Evolutionary conservation across 257 asterid genomes (phyloP), one percentile per base, ranked within the genome.

Genomic region (Verbascum thapsus): DNA sequence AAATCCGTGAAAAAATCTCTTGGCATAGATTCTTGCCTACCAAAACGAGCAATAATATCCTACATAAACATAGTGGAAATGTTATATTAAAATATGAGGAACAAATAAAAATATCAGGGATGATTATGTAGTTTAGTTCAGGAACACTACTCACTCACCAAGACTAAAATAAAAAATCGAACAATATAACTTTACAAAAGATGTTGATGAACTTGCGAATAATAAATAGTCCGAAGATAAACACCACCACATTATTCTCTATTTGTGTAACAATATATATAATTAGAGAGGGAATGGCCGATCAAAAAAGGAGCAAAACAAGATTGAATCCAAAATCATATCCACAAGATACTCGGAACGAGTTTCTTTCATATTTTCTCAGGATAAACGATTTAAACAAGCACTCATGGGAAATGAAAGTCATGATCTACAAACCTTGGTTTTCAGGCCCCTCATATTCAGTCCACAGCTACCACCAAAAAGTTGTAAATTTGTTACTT

Each of bases 11-110:
- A 92, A 44, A 92, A 92, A 1, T 85, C 95, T 76, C 84, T 82
- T 15, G 97, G 97, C 97, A 92, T 85, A 42, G 82, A 58, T 73
- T 89, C 88, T 68, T 86, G 83, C 85, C 71, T 80, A 19, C 98
- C 98, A 35, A 92, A 92, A 37, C 98, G 92, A 69, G 97, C 95
- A 64, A 92, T 85, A 69, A 92, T 92, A 71, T 92, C 98, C 97
- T 92, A 70, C 7, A 63, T 49, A 15, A 61, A 64, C 30, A 55
- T 17, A 54, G 63, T 40, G 7, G 17, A 49, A 17, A 34, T 50
- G 49, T 17, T 12, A 37, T 15, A 47, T 32, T 56, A 17, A 59
- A 40, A 34, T 40, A 41, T 3, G 7, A 4, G 35, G 32, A 23
- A 45, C 26, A 58, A 48, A 58, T 52, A 16, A 37, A n/a, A 16